A percentile compares a stretch with the other conserved stretches of the same genome.
phyloP scores from a whole-genome alignment of 2,329 filamentous ascomycete species.

The Calonectria pteridis region DNA sequence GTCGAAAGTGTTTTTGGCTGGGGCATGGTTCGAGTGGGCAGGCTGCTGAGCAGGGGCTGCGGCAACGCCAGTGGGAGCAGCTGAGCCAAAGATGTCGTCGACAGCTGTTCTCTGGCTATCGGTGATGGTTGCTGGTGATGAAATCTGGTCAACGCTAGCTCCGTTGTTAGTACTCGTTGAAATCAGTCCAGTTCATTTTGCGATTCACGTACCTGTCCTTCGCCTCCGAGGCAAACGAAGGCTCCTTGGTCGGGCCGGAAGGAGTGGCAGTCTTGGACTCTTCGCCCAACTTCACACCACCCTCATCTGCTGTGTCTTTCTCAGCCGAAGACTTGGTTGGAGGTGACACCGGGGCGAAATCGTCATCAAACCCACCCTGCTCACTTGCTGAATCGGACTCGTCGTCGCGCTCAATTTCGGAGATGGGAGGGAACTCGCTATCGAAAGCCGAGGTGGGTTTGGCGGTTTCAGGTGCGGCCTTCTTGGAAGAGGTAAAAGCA shows the following conservation, averaged over 20 bases:
- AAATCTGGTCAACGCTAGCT: constrained; percentile 45
- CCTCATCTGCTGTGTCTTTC: constrained; percentile 34
- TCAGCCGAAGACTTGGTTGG: constrained; percentile 48
- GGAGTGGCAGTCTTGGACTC: constrained; percentile 29
- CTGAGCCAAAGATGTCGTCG: constrained; percentile 59
- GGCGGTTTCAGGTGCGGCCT: constrained; percentile 54
- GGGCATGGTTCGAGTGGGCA: constrained; percentile 48
- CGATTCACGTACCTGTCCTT: constrained; percentile 42
- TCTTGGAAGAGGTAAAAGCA: constrained; percentile 72
- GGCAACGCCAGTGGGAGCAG: constrained; percentile 39
- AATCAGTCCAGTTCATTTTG: not conserved
- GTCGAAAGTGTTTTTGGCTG: constrained; percentile 71
- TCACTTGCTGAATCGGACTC: constrained; percentile 87
- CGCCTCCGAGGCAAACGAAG: constrained; percentile 32
- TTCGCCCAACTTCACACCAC: constrained; percentile 20
- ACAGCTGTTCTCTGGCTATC: constrained; percentile 49
- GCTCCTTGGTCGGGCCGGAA: constrained; percentile 42
- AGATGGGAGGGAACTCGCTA: constrained; percentile 92
- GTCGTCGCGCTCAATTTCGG: constrained; percentile 80
- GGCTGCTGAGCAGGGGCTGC: constrained; percentile 46
- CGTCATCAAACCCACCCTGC: constrained; percentile 89
- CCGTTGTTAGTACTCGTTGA: constrained; percentile 22
- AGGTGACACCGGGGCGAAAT: constrained; percentile 80
- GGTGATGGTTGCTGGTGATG: constrained; percentile 49
- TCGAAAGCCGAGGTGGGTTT: constrained; percentile 68